Percentiles rank a stretch among this genome's conserved stretches.
These are phyloP conservation scores for Pseudoturritis turrita DNA, from an alignment of 345 rosid genomes.

Conservation along the genomic window DNA sequence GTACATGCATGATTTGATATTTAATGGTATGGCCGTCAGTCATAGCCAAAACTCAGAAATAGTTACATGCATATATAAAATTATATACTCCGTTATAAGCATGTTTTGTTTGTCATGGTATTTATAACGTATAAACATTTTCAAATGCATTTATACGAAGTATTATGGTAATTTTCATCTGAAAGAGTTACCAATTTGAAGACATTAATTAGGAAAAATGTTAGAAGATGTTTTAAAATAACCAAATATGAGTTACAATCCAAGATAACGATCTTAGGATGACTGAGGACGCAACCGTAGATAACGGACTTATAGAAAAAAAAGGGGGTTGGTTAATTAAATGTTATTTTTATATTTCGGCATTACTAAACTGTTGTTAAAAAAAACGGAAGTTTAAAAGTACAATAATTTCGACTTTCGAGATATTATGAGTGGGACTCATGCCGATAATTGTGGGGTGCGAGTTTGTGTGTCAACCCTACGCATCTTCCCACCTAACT, in stretches of 20 bases:
- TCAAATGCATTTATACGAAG: background rate
- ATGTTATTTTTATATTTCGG: background rate
- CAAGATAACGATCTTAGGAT: background rate
- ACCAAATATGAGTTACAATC: background rate
- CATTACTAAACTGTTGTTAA: too few relatives aligned
- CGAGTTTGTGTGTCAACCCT: background rate
- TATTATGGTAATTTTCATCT: background rate
- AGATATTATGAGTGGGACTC: background rate
- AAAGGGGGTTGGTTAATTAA: background rate
- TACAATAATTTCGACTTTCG: background rate
- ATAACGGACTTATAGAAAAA: background rate
- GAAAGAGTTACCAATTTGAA: background rate
- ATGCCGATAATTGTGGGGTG: constrained; percentile 6
- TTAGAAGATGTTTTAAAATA: background rate
- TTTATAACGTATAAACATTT: background rate
- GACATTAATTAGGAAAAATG: background rate
- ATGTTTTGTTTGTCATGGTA: background rate
- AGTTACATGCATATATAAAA: background rate
- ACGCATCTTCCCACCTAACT: constrained; percentile 26
- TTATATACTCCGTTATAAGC: background rate
- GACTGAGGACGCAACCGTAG: background rate
- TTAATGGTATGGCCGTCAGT: background rate
- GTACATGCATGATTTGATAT: background rate
- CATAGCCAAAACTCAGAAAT: background rate
- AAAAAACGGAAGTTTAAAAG: background rate